Evolutionary conservation across 1,139 yeast species (phyloP).

Genomic region (Magnusiomyces ingens): DNA sequence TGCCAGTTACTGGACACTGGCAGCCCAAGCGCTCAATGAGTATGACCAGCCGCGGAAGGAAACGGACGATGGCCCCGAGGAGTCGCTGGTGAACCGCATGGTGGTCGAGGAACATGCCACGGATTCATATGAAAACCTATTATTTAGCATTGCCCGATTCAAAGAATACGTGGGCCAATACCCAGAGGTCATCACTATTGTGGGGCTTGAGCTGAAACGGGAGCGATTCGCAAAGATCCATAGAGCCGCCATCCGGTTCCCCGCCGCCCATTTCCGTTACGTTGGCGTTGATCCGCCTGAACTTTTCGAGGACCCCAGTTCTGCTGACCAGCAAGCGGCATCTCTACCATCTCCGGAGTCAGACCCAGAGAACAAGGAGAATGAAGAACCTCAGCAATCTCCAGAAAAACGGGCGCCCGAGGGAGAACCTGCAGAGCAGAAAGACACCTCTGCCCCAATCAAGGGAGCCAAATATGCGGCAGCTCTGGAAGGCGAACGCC

Average conservation of each 20-base stretch:
- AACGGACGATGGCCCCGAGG: slow-evolving; percentile 9
- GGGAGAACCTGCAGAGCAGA: neutral
- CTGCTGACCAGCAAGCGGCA: neutral
- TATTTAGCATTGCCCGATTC: slow-evolving; percentile 56
- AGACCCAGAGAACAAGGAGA: neutral
- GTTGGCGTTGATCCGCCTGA: slow-evolving; percentile 49
- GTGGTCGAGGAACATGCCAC: slow-evolving; percentile 63
- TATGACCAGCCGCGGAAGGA: slow-evolving; percentile 7
- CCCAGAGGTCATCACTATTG: slow-evolving; percentile 50
- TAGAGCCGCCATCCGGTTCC: slow-evolving; percentile 43
- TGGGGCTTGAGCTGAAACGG: slow-evolving; percentile 71
- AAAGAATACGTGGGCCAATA: slow-evolving; percentile 42
- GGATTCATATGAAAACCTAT: slow-evolving; percentile 74
- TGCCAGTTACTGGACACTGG: slow-evolving; percentile 23
- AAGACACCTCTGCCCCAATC: neutral
- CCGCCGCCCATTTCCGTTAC: slow-evolving; percentile 38
- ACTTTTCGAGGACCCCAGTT: slow-evolving; percentile 16
- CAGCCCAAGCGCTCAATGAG: slow-evolving; percentile 10
- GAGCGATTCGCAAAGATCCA: slow-evolving; percentile 53
- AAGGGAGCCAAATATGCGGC: neutral
- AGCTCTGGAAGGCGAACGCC: slow-evolving; percentile 37
- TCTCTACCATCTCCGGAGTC: neutral
- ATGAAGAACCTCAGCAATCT: neutral
- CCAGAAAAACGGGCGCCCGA: neutral
- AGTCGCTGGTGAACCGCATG: slow-evolving; percentile 29